Evolutionary conservation across 164 flowering plant species (phyloP).

Genomic region (Cinnamomum chago): DNA sequence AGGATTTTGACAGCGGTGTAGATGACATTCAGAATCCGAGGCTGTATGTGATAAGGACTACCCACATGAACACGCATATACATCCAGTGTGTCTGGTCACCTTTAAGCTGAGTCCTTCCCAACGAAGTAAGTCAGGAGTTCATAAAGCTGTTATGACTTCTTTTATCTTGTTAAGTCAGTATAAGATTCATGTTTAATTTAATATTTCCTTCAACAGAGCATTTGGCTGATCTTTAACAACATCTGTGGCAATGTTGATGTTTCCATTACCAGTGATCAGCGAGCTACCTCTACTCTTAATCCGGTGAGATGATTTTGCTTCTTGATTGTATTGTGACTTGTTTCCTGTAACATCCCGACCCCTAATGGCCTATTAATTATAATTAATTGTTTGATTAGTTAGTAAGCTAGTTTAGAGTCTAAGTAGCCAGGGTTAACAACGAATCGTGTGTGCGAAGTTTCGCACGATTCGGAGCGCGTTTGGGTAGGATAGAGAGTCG

Average conservation of each 20-base stretch:
- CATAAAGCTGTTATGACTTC: neutral
- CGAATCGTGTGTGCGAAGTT: too few relatives aligned
- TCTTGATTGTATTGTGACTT: neutral
- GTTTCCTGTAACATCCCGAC: too few relatives aligned
- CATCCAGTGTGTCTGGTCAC: slow-evolving; percentile 45
- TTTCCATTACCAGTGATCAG: neutral
- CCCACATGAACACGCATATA: slow-evolving; percentile 49
- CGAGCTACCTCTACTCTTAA: neutral
- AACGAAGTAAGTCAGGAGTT: slow-evolving; percentile 19
- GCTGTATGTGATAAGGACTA: slow-evolving; percentile 47
- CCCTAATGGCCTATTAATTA: too few relatives aligned
- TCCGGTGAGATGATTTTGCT: neutral
- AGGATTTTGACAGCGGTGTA: slow-evolving; percentile 50
- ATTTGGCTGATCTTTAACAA: slow-evolving; percentile 5
- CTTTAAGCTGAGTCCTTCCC: slow-evolving; percentile 35
- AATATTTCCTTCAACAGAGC: neutral
- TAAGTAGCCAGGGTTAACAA: too few relatives aligned
- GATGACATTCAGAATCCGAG: slow-evolving; percentile 36
- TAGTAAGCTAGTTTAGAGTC: too few relatives aligned
- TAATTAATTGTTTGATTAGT: too few relatives aligned
- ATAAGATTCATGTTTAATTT: neutral
- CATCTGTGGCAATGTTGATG: neutral
- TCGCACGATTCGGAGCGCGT: too few relatives aligned
- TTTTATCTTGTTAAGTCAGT: neutral
- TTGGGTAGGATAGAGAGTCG: too few relatives aligned